Base-by-base conservation (phyloP, 345 rosid genomes). In the Bretschneidera sinensis region DNA sequence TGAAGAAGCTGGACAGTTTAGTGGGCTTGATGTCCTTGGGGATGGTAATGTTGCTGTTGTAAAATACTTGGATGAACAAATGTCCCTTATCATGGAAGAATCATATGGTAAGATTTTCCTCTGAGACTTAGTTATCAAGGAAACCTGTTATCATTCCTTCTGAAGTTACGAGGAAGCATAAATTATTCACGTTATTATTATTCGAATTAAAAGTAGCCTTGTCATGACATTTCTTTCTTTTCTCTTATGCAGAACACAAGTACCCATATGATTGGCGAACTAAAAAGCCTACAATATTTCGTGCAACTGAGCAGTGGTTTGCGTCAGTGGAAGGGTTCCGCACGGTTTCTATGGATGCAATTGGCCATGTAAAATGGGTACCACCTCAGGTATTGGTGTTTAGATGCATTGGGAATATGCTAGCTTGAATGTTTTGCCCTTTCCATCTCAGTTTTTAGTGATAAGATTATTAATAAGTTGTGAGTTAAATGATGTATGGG, bases 231-330 rank as follows among this genome's bases (percentile, higher is more conserved):
- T 57, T 43, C 48, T 43, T 33, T 66, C 61, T 66, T 69, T 66
- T 50, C 33, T 57, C 52, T 58, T 48, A 45, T 73, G 78, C 76
- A 92, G 97, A 79, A 35, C 97, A 92, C 76, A 92, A 85, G 64
- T 92, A 92, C 78, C 97, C 98, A 49, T 92, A 89, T 78, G 97
- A 92, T 78, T 92, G 98, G 98, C 78, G 98, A 77, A 85, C 96
- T 24, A 92, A 92, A 67, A 84, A 84, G 70, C 98, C 97, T 21
- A 89, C 97, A 6, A 92, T 92, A 72, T 89, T 87, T 84, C 85
- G 98, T 77, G 98, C 96, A 18, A 92, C 98, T 50, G 96, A 92
- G 80, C 98, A 92, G 68, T 92, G 98, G 98, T 92, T 92, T 84
- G 98, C 98, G 68, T 92, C 98, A 17, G 96, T 92, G 55, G 98